Conservation (phyloP, 257 asterid genomes). For the Solanum verrucosum region DNA sequence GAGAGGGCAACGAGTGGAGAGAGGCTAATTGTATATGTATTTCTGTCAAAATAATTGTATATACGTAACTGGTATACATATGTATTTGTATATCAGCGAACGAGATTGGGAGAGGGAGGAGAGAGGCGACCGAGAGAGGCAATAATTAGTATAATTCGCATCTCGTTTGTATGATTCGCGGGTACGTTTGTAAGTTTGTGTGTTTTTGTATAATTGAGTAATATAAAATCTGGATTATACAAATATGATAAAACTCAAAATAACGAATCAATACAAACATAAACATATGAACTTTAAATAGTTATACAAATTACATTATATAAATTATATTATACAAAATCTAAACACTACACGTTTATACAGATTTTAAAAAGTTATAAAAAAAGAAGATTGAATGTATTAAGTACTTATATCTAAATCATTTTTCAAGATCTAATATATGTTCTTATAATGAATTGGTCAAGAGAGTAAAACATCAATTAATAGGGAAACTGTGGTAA, state of each 20-base stretch:
- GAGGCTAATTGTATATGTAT: too few species aligned
- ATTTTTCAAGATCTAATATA: not conserved
- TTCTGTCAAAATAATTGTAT: not conserved
- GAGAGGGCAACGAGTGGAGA: not conserved
- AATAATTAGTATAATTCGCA: not conserved
- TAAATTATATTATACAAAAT: too few species aligned
- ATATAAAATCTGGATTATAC: not conserved
- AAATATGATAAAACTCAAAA: not conserved
- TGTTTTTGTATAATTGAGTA: not conserved
- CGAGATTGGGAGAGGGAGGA: not conserved
- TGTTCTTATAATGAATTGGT: too few species aligned
- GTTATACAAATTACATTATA: too few species aligned
- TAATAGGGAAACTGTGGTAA: too few species aligned
- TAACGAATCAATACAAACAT: not conserved
- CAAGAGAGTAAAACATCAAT: not conserved
- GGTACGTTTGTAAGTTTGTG: too few species aligned
- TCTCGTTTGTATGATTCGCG: not conserved
- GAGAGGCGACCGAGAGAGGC: not conserved
- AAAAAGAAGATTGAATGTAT: too few species aligned
- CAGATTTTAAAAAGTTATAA: not conserved
- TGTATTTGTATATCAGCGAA: not conserved
- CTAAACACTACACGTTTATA: too few species aligned
- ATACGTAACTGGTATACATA: too few species aligned
- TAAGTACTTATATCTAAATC: not conserved
- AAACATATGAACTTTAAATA: not conserved